These are phyloP conservation scores for Trifolium fragiferum DNA, from an alignment of 306 rosid genomes.

Conservation along the genomic window DNA sequence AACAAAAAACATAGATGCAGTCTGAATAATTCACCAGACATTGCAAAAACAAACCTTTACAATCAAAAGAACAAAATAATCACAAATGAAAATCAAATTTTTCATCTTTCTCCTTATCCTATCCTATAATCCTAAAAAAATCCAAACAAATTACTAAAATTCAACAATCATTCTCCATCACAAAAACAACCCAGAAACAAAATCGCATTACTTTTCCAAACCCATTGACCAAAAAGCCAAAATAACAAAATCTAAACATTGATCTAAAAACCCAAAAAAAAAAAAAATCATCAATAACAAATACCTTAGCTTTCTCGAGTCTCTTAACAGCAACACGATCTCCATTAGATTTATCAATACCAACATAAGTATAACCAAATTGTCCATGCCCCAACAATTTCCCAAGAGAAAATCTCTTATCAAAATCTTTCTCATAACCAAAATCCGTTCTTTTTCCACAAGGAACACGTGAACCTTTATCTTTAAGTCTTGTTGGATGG, in stretches of 20 bases:
- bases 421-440: slow-evolving; percentile 82
- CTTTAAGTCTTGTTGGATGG: slow-evolving; percentile 47
- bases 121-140: slow-evolving; percentile 28
- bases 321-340: slow-evolving; percentile 96
- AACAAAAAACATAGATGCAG: slow-evolving; percentile 26
- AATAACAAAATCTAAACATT: slow-evolving; percentile 29
- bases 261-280: background rate
- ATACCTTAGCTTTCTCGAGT: slow-evolving; percentile 91
- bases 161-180: slow-evolving; percentile 35
- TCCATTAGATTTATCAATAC: slow-evolving; percentile 73
- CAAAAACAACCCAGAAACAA: slow-evolving; percentile 2
- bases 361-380: slow-evolving; percentile 95
- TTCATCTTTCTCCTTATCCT: slow-evolving; percentile 12
- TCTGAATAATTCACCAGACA: slow-evolving; percentile 34
- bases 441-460: slow-evolving; percentile 98
- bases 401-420: slow-evolving; percentile 68
- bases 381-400: slow-evolving; percentile 96
- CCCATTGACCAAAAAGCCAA: slow-evolving; percentile 39
- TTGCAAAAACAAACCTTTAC: slow-evolving; percentile 20
- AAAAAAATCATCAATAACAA: background rate
- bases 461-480: slow-evolving; percentile 55
- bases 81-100: slow-evolving; percentile 2
- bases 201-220: slow-evolving; percentile 9
- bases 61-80: slow-evolving; percentile 7
- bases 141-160: slow-evolving; percentile 9